phyloP scores from a whole-genome alignment of 768 basidiomycete genomes.

The Naganishia onofrii region DNA sequence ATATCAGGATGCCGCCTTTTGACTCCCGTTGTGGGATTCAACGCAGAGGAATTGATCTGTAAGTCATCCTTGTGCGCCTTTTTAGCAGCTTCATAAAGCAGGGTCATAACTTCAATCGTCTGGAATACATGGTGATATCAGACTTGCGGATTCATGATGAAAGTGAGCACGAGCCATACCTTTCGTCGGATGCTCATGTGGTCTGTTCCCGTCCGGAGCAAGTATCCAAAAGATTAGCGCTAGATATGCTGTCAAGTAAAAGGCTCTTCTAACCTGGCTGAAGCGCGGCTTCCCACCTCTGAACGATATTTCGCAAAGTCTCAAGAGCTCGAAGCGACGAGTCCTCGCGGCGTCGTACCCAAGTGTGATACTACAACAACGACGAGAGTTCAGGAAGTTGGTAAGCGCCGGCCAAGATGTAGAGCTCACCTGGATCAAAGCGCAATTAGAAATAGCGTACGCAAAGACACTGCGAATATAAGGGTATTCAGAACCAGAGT shows the following conservation, averaged over 20 bases:
- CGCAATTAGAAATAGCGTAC: conserved; percentile 82
- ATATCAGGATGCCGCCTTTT: conserved; percentile 36
- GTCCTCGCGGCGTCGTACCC: conserved; percentile 75
- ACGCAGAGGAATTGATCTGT: conserved; percentile 57
- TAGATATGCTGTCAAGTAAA: neutral
- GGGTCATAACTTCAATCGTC: conserved; percentile 87
- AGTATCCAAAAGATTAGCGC: neutral
- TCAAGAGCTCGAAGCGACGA: conserved; percentile 71
- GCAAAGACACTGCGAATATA: conserved; percentile 59
- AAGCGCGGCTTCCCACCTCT: conserved; percentile 80
- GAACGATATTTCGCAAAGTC: conserved; percentile 77
- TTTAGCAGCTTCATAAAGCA: conserved; percentile 91
- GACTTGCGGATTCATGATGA: neutral
- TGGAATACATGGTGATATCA: conserved; percentile 48
- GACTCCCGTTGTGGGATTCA: conserved; percentile 77
- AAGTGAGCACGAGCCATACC: conserved; percentile 55
- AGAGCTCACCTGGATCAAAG: conserved; percentile 74
- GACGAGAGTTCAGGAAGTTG: neutral
- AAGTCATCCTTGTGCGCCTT: conserved; percentile 60
- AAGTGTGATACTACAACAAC: conserved; percentile 77
- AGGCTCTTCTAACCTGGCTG: conserved; percentile 61
- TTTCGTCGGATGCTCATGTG: conserved; percentile 93
- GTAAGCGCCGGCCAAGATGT: neutral
- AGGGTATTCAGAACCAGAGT: neutral
- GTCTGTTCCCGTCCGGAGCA: conserved; percentile 49